Evolutionary conservation across 495 filamentous ascomycete species (phyloP).

Genomic region (Amphirosellinia nigrospora): DNA sequence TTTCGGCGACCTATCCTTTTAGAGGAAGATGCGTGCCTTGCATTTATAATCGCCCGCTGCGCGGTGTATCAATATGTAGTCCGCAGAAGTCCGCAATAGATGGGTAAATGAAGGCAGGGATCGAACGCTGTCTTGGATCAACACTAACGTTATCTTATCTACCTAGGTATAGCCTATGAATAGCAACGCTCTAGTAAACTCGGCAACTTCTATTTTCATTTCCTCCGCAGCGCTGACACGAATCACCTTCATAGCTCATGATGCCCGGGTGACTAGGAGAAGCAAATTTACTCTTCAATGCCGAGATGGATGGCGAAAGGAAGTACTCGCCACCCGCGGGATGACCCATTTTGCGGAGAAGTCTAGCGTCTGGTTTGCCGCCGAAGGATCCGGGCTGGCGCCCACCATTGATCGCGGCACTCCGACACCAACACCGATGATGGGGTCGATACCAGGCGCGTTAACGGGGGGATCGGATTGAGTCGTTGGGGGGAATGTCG

Average conservation of each 20-base stretch:
- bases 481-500: neutral
- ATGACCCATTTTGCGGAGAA: constrained; percentile 36
- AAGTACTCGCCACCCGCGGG: constrained; percentile 49
- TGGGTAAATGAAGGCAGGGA: no score
- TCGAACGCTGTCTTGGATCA: neutral
- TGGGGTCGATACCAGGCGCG: constrained; percentile 45
- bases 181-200: neutral
- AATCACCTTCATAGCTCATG: constrained; percentile 8
- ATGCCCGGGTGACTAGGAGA: neutral
- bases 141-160: neutral
- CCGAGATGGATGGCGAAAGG: constrained; percentile 43
- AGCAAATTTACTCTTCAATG: constrained; percentile 30
- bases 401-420: constrained; percentile 26
- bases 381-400: constrained; percentile 25
- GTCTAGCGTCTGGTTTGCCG: constrained; percentile 12
- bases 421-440: constrained; percentile 41
- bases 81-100: no score
- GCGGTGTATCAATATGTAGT: neutral
- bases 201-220: no score
- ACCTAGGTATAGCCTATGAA: neutral
- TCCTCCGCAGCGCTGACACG: neutral
- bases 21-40: neutral
- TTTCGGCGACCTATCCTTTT: neutral
- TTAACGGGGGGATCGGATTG: neutral
- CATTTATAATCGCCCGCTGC: neutral